Base-by-base conservation (phyloP, 495 filamentous ascomycete genomes). In the Delitschia confertaspora region DNA sequence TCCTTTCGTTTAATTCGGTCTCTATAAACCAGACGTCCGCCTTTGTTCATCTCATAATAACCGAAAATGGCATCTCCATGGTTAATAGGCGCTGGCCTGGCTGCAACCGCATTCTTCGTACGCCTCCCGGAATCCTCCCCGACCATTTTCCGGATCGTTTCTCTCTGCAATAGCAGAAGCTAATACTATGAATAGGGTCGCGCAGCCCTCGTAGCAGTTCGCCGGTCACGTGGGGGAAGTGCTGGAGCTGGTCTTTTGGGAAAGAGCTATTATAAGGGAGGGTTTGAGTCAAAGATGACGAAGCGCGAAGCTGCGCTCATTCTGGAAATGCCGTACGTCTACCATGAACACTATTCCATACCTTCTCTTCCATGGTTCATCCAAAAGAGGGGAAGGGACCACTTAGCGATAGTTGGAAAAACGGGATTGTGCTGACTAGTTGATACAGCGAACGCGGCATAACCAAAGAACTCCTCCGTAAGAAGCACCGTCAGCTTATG, bases 401-500 rank as follows among this genome's bases (percentile, higher is more conserved):
- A n/a, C n/a, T n/a, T n/a, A n/a, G n/a, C n/a, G n/a, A n/a, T n/a
- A n/a, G n/a, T 20, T 30, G n/a, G 4, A 3, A 17, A 3, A 31
- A 25, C 10, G 17, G 38, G 9, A 22, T 30, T 16, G 19, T 32
- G 47, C 57, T 62, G 33, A 60, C 30, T 6, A 13, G 22, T n/a
- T n/a, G 4, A 14, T 41, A 58, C 47, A 95, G 89, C 38, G 91
- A 96, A 63, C 75, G 85, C 33, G 76, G 76, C 47, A 50, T 94
- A 53, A 87, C 78, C 40, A 94, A 93, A 67, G 86, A 94, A 29
- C 88, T 89, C 52, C 72, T 99, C 35, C 84, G 91, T 57, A 95
- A 96, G 70, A 88, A 89, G 52, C 91, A 99, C 69, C 79, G 91
- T 24, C 85, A 83, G 47, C 79, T 96, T 38, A 99, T 99, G 91